Percentiles rank a stretch among this genome's conserved stretches.
Conservation (phyloP, 139 green algal species). For the Parachlorella kessleri region DNA sequence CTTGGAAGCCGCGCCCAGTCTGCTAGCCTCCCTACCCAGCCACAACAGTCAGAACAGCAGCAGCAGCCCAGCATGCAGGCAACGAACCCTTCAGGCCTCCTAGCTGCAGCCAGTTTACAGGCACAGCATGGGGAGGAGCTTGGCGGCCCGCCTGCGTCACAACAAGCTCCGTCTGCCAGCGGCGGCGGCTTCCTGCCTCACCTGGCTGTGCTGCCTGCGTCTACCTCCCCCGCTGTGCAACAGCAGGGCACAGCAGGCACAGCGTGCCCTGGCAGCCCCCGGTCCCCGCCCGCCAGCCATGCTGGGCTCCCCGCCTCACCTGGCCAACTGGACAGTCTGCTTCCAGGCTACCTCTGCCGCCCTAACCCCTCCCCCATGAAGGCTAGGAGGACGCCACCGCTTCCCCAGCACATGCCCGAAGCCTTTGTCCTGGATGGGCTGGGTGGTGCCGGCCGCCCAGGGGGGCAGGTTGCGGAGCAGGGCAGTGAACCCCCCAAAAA, state of each 20-base stretch:
- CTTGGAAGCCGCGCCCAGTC: no score
- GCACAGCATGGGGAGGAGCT: no score
- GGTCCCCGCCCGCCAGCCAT: not conserved
- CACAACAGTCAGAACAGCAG: no score
- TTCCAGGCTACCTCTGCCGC: slow-evolving; percentile 66
- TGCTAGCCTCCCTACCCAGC: no score
- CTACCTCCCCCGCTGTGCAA: no score
- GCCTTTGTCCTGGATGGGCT: not conserved
- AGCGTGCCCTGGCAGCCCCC: not conserved
- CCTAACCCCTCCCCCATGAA: slow-evolving; percentile 60
- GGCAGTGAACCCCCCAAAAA: no score
- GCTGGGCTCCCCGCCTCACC: not conserved
- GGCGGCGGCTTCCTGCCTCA: no score
- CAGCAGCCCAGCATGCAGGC: no score
- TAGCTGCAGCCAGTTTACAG: no score
- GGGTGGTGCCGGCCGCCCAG: not conserved
- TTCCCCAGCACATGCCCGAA: not conserved
- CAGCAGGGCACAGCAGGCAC: not conserved
- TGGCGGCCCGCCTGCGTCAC: no score
- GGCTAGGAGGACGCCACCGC: not conserved
- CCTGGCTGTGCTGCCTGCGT: not conserved
- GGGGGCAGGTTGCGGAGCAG: not conserved
- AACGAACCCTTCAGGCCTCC: no score
- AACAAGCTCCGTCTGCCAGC: no score
- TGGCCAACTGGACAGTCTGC: slow-evolving; percentile 35